These are phyloP conservation scores for Saccharata proteae DNA, from an alignment of 2,329 filamentous ascomycete species.

Conservation along the genomic window DNA sequence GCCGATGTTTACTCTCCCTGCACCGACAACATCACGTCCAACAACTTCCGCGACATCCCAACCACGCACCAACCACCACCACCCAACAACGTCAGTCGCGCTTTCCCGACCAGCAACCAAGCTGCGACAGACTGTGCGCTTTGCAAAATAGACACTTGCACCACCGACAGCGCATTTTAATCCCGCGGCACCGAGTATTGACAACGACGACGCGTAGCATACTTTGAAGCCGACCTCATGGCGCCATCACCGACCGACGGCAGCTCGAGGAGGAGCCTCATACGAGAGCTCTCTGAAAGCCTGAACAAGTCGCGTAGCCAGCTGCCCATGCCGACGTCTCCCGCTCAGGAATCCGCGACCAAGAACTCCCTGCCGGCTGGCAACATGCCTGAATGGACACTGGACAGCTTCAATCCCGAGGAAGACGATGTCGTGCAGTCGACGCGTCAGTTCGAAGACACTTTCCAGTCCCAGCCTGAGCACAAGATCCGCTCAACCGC, in stretches of 20 bases:
- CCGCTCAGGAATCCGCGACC: conserved; percentile 19
- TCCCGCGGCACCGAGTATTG: too few relatives aligned
- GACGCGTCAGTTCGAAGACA: conserved; percentile 23
- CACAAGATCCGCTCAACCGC: conserved; percentile 25
- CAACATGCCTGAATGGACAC: conserved; percentile 14
- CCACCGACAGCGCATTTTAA: too few relatives aligned
- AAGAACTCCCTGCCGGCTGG: conserved; percentile 16
- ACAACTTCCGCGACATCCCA: too few relatives aligned
- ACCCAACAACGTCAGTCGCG: too few relatives aligned
- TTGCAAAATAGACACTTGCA: too few relatives aligned
- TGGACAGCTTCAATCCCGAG: conserved; percentile 13
- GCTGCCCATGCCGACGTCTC: conserved; percentile 16
- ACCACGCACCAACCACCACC: too few relatives aligned
- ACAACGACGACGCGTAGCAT: too few relatives aligned
- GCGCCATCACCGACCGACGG: conserved; percentile 22
- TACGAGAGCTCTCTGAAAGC: conserved; percentile 21
- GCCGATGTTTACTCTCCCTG: too few relatives aligned
- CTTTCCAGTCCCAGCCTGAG: conserved; percentile 16
- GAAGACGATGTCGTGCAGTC: conserved; percentile 23
- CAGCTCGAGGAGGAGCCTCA: conserved; percentile 25
- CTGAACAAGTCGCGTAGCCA: conserved; percentile 16
- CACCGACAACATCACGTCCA: too few relatives aligned
- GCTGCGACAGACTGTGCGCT: too few relatives aligned
- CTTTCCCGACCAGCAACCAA: too few relatives aligned
- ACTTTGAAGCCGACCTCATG: too few relatives aligned